Conservation (phyloP, 768 basidiomycete genomes). For the Xerocomus potaroensis region DNA sequence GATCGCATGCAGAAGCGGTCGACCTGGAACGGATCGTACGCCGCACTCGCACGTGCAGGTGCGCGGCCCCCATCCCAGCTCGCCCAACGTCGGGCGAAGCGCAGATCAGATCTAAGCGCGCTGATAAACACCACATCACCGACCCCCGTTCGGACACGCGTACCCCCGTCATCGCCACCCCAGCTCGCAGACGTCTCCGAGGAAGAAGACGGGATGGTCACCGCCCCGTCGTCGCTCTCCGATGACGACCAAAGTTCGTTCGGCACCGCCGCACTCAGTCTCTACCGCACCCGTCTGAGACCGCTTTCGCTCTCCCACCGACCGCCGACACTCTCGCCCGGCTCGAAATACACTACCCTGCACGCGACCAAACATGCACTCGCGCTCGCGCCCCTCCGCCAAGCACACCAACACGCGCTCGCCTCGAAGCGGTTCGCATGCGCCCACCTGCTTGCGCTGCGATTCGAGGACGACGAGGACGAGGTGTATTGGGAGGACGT, state of each 20-base stretch:
- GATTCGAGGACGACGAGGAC: conserved; percentile 71
- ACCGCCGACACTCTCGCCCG: conserved; percentile 35
- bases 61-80: conserved; percentile 41
- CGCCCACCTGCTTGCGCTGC: conserved; percentile 72
- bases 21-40: conserved; percentile 73
- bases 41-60: conserved; percentile 44
- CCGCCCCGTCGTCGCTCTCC: conserved; percentile 18
- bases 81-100: conserved; percentile 45
- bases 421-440: conserved; percentile 74
- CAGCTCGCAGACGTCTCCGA: conserved; percentile 36
- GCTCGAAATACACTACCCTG: conserved; percentile 61
- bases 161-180: conserved; percentile 40
- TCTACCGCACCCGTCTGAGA: conserved; percentile 55
- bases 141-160: conserved; percentile 23
- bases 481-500: conserved; percentile 85
- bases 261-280: conserved; percentile 55
- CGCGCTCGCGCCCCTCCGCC: conserved; percentile 58
- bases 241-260: conserved; percentile 40
- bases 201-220: conserved; percentile 32
- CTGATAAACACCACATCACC: conserved; percentile 37
- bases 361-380: conserved; percentile 61
- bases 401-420: conserved; percentile 61
- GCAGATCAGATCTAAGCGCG: conserved; percentile 50
- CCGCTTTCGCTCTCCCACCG: conserved; percentile 38
- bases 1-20: conserved; percentile 49